Conservation (phyloP, 2,329 filamentous ascomycete species). For the Colletotrichum paranaense region DNA sequence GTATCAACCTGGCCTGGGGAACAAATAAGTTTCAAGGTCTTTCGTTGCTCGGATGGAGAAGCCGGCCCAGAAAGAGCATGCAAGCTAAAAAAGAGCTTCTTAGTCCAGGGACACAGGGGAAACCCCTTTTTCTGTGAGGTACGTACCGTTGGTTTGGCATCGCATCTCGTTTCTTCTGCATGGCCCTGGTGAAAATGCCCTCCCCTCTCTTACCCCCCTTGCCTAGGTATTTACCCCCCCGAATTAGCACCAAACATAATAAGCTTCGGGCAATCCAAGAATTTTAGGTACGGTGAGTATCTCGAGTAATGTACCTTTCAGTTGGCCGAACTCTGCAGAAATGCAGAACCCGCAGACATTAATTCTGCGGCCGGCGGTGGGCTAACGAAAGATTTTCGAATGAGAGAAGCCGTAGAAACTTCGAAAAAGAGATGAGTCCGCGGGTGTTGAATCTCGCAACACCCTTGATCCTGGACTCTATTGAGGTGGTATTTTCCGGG, state of each 20-base stretch:
- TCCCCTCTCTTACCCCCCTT: background rate
- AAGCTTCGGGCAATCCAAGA: background rate
- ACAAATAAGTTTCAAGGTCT: slow-evolving; percentile 3
- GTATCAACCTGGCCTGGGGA: background rate
- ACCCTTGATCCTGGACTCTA: slow-evolving; percentile 29
- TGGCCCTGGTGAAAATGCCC: background rate
- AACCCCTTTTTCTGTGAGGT: background rate
- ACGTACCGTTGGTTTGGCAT: slow-evolving; percentile 14
- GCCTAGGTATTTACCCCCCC: background rate
- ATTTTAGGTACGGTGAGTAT: background rate
- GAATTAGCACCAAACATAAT: slow-evolving; percentile 9
- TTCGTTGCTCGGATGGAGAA: slow-evolving; percentile 12
- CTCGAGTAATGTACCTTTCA: slow-evolving; percentile 22
- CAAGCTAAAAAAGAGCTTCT: background rate
- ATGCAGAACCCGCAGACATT: background rate
- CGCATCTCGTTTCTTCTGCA: background rate
- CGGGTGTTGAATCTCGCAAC: slow-evolving; percentile 3
- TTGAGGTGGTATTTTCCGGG: slow-evolving; percentile 32
- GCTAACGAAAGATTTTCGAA: background rate
- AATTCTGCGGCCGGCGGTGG: background rate
- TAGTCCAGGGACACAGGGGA: background rate
- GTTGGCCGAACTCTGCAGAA: slow-evolving; percentile 9
- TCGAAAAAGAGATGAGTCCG: slow-evolving; percentile 19
- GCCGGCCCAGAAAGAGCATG: background rate
- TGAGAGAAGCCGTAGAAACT: slow-evolving; percentile 8